Percentiles rank a stretch among this genome's conserved stretches.
Evolutionary conservation across 305 asterid genomes (phyloP).

Genomic region (Caryopteris hybrid): DNA sequence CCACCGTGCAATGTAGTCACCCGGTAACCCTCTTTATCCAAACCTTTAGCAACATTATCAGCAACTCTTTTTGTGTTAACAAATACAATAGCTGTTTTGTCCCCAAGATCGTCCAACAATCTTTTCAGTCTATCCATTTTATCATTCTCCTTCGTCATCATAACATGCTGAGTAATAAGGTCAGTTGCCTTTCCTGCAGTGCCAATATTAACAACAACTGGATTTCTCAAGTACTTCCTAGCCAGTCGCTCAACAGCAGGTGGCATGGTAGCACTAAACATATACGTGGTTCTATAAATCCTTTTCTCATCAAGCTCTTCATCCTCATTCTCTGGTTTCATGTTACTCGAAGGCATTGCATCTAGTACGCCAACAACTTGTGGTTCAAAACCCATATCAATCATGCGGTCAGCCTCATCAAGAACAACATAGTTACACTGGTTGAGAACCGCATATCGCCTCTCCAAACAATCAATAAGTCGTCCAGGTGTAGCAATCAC

Average conservation of each 20-base stretch:
- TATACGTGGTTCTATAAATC: constrained; percentile 79
- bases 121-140: constrained; percentile 52
- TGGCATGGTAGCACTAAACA: constrained; percentile 94
- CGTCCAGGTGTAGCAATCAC: constrained; percentile 95
- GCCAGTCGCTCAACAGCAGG: constrained; percentile 87
- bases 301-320: constrained; percentile 86
- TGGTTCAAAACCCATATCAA: too few relatives aligned
- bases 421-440: constrained; percentile 90
- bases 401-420: constrained; percentile 95
- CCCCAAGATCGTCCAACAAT: constrained; percentile 76
- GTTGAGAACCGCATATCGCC: constrained; percentile 73
- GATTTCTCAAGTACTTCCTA: constrained; percentile 80
- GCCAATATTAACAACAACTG: constrained; percentile 82
- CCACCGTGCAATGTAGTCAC: constrained; percentile 89
- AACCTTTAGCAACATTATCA: constrained; percentile 52
- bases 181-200: constrained; percentile 82
- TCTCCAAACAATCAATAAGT: constrained; percentile 77
- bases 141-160: constrained; percentile 75
- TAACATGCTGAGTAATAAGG: constrained; percentile 70
- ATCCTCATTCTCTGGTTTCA: constrained; percentile 86
- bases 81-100: constrained; percentile 86
- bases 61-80: constrained; percentile 74
- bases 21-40: constrained; percentile 68
- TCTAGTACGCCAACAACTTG: constrained; percentile 81
- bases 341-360: constrained; percentile 90